A percentile compares a stretch with the other conserved stretches of the same genome.
These are phyloP conservation scores for Pyrus hybrid DNA, from an alignment of 331 rosid species.

Conservation along the genomic window DNA sequence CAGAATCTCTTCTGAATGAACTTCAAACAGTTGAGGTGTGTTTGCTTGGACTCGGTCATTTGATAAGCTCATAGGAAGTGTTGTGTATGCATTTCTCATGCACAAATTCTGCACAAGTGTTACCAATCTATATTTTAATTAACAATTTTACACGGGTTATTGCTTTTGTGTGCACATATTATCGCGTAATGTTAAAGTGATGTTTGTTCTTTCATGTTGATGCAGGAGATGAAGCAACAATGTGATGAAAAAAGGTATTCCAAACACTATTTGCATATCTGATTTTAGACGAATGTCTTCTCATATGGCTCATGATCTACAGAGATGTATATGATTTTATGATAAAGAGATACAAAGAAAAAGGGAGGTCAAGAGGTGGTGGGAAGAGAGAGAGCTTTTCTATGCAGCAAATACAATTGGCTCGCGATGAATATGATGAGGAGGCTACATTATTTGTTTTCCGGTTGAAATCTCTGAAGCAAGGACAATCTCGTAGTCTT, in stretches of 20 bases:
- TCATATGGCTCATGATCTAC: conserved; percentile 29
- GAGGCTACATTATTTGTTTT: conserved; percentile 90
- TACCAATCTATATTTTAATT: background rate
- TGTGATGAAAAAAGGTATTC: conserved; percentile 90
- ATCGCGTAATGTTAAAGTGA: background rate
- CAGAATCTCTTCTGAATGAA: conserved; percentile 93
- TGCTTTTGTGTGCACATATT: conserved; percentile 6
- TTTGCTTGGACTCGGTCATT: conserved; percentile 7
- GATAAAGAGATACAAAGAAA: conserved; percentile 59
- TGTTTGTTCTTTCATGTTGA: conserved; percentile 22
- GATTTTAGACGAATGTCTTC: conserved; percentile 12
- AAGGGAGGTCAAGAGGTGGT: conserved; percentile 63
- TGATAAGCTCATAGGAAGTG: background rate
- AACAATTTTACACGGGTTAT: background rate
- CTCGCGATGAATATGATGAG: conserved; percentile 87
- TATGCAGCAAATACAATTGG: conserved; percentile 65
- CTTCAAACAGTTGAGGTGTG: conserved; percentile 94
- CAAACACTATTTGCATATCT: background rate
- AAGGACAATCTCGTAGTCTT: conserved; percentile 94
- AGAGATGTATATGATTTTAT: conserved; percentile 78
- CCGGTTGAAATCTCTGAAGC: conserved; percentile 93
- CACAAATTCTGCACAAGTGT: background rate
- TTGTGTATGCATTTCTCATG: background rate
- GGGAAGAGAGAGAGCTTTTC: conserved; percentile 69
- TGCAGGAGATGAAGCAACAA: conserved; percentile 97